Percentiles rank a stretch among this genome's conserved stretches.
These are phyloP conservation scores for Phytophthora pinifolia DNA, from an alignment of 352 stramenopile species.

Conservation along the genomic window DNA sequence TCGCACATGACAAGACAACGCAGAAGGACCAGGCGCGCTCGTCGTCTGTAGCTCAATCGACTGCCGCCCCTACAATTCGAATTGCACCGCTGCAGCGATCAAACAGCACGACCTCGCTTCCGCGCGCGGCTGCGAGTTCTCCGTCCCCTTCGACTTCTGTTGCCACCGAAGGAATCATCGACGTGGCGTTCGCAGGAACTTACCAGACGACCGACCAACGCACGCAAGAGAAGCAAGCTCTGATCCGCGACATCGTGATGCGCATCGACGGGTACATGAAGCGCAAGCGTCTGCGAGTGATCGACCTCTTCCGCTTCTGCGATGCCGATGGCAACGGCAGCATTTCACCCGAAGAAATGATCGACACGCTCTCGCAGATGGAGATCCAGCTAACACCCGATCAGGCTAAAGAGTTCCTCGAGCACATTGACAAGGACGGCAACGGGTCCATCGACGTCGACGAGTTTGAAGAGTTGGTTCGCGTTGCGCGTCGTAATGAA, in stretches of 20 bases:
- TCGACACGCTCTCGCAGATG: slow-evolving; percentile 84
- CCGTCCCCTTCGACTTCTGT: slow-evolving; percentile 9
- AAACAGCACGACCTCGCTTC: slow-evolving; percentile 12
- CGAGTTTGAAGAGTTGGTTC: slow-evolving; percentile 83
- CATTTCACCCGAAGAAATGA: slow-evolving; percentile 80
- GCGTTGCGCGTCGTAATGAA: slow-evolving; percentile 65
- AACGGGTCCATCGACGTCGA: slow-evolving; percentile 86
- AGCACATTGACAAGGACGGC: slow-evolving; percentile 81
- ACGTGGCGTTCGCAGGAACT: slow-evolving; percentile 45
- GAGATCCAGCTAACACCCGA: slow-evolving; percentile 74
- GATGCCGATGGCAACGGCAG: slow-evolving; percentile 77
- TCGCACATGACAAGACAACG: slow-evolving; percentile 4
- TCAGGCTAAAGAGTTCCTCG: slow-evolving; percentile 70
- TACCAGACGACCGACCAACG: slow-evolving; percentile 74
- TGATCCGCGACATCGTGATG: slow-evolving; percentile 77
- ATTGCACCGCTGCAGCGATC: slow-evolving; percentile 20
- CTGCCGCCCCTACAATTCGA: neutral
- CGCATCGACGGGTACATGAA: slow-evolving; percentile 87
- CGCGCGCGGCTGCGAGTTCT: neutral
- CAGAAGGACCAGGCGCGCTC: slow-evolving; percentile 17
- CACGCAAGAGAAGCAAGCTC: slow-evolving; percentile 61
- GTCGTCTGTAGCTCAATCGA: neutral
- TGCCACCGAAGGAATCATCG: slow-evolving; percentile 18
- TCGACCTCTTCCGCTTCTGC: slow-evolving; percentile 87
- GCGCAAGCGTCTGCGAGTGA: slow-evolving; percentile 79